Evolutionary conservation across 345 rosid genomes (phyloP).

Genomic region (Camelina laxa): DNA sequence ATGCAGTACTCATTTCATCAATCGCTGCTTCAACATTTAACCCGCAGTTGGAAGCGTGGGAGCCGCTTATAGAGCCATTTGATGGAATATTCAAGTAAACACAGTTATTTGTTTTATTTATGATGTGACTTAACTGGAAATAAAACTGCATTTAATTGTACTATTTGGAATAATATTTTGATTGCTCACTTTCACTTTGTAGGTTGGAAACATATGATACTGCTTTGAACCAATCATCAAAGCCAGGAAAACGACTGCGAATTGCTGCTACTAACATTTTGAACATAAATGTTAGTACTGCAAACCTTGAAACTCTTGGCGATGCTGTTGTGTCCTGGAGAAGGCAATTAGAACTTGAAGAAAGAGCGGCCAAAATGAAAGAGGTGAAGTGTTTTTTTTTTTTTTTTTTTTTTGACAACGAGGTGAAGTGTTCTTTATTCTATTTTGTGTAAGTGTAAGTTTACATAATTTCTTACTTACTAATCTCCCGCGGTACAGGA

Average conservation of each 20-base stretch:
- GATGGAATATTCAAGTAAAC: constrained; percentile 98
- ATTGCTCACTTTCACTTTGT: constrained; percentile 37
- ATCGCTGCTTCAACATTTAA: constrained; percentile 96
- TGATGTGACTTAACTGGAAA: constrained; percentile 10
- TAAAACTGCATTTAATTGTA: constrained; percentile 19
- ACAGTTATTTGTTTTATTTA: constrained; percentile 38
- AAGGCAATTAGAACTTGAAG: constrained; percentile 85
- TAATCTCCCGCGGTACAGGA: constrained; percentile 54
- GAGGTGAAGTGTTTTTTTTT: constrained; percentile 60
- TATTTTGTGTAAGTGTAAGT: constrained; percentile 18
- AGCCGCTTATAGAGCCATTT: constrained; percentile 97
- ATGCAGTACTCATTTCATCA: constrained; percentile 88
- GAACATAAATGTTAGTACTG: constrained; percentile 88
- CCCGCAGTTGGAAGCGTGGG: constrained; percentile 96
- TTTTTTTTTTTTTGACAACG: no score
- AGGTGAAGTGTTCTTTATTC: constrained; percentile 52
- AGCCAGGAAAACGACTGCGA: constrained; percentile 82
- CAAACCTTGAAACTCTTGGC: constrained; percentile 76
- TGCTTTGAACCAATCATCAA: constrained; percentile 57
- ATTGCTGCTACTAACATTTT: constrained; percentile 81
- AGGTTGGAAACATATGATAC: constrained; percentile 95
- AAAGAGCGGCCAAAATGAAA: constrained; percentile 72
- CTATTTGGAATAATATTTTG: constrained; percentile 25
- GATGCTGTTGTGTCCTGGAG: constrained; percentile 91
- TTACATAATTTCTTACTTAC: constrained; percentile 26